Evolutionary conservation across 805 yeast genomes (phyloP), one percentile per base, ranked within the genome.

Genomic region (Saturnispora quitensis): DNA sequence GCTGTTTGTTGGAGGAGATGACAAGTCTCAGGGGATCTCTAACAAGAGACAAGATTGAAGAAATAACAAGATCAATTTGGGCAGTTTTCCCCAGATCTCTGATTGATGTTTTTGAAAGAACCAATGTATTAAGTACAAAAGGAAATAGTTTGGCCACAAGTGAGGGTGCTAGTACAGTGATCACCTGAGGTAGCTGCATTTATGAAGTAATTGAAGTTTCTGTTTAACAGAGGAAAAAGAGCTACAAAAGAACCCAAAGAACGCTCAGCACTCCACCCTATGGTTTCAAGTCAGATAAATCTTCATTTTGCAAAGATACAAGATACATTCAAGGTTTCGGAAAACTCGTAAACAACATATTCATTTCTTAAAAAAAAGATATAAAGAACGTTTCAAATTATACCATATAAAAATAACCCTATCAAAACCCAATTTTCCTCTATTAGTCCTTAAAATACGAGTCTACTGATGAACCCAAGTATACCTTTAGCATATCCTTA

Each of bases 381-480:
- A 34, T 1, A 34, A 34, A 8, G 9, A 25, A 25, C 28, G 28
- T 25, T 25, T 25, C 1, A 25, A 31, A 31, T 13, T 31, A 31
- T 31, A 31, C 34, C n/a, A 13, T 31, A 10, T 4, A 10, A 31
- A 31, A 4, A 31, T 13, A 7, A 15, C 15, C 34, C 12, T 31
- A 5, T 31, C 9, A 12, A 31, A 31, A 31, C 6, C 12, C 5
- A 38, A 9, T 18, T 18, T 13, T 18, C 13, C 5, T 4, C 27
- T 7, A 25, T 5, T 25, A 43, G 15, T 50, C 46, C 17, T 27
- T 18, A n/a, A 79, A 77, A 69, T 72, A 73, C 15, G 70, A 67
- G 55, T 80, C 84, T 3, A 81, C 78, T 1, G 86, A 80, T 2
- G 81, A 71, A 2, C 96, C 96, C 47, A 86, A 72, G 60, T 88